Evolutionary conservation across 192 early-diverging fungal species (phyloP).

Genomic region (Geranomyces michiganensis): DNA sequence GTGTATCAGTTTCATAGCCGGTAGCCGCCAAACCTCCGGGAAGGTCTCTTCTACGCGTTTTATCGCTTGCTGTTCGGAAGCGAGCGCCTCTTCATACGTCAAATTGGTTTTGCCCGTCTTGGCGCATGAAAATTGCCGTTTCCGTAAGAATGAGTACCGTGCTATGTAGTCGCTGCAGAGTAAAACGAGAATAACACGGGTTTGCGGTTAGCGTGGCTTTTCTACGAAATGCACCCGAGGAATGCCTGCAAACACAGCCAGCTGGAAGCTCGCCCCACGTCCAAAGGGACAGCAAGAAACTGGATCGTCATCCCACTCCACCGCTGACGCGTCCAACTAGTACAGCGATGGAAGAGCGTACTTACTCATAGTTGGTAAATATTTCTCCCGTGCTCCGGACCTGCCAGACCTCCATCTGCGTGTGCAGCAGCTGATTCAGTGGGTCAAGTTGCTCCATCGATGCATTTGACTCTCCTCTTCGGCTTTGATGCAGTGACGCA

Average conservation of each 20-base stretch:
- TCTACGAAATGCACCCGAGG: no score
- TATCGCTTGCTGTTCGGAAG: conserved; percentile 70
- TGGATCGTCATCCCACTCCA: no score
- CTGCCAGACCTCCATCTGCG: conserved; percentile 41
- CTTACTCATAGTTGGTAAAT: conserved; percentile 52
- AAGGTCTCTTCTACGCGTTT: conserved; percentile 66
- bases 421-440: background rate
- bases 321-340: no score
- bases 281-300: no score
- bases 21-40: conserved; percentile 65
- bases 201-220: background rate
- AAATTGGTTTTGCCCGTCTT: conserved; percentile 72
- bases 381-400: conserved; percentile 55
- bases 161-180: conserved; percentile 67
- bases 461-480: background rate
- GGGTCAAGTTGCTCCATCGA: conserved; percentile 1
- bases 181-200: background rate
- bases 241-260: no score
- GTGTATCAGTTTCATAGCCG: conserved; percentile 67
- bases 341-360: no score
- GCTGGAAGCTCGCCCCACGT: background rate
- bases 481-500: background rate
- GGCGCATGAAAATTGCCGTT: conserved; percentile 77
- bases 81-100: conserved; percentile 79
- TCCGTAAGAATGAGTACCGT: conserved; percentile 68